These are phyloP conservation scores for Kodamaea sagamina DNA, from an alignment of 805 yeast species.

Conservation along the genomic window DNA sequence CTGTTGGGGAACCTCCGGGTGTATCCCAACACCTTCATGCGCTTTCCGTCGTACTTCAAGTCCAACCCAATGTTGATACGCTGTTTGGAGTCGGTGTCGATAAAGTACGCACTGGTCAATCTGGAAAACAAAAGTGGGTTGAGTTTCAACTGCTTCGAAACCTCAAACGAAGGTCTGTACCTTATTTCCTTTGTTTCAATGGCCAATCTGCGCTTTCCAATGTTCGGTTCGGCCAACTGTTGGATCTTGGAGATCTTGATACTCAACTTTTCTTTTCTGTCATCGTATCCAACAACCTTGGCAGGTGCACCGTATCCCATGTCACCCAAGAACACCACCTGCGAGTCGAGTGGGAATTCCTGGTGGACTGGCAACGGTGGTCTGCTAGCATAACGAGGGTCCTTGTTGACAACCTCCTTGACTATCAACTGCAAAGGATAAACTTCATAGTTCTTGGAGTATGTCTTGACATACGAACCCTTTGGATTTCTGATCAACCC, in stretches of 20 bases:
- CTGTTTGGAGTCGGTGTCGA: constrained; percentile 49
- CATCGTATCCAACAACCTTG: constrained; percentile 59
- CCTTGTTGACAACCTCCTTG: constrained; percentile 70
- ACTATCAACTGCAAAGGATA: constrained; percentile 84
- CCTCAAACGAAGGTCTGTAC: constrained; percentile 67
- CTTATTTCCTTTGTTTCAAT: constrained; percentile 56
- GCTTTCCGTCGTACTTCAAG: constrained; percentile 75
- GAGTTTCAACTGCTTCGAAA: constrained; percentile 57
- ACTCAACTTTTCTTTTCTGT: constrained; percentile 43
- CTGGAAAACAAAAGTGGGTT: constrained; percentile 70
- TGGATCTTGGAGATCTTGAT: constrained; percentile 48
- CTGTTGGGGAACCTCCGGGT: constrained; percentile 62
- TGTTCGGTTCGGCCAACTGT: constrained; percentile 54
- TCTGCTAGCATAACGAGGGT: constrained; percentile 68
- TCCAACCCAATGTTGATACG: constrained; percentile 76
- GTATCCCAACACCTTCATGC: constrained; percentile 86
- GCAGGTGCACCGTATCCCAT: constrained; percentile 87
- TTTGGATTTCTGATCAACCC: constrained; percentile 68
- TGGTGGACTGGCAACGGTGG: constrained; percentile 75
- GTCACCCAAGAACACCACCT: constrained; percentile 79
- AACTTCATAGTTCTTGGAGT: constrained; percentile 48
- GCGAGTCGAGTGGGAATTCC: constrained; percentile 75
- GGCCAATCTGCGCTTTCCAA: constrained; percentile 62
- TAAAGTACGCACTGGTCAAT: constrained; percentile 71
- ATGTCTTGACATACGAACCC: constrained; percentile 83